phyloP scores from a whole-genome alignment of 2,329 filamentous ascomycete species.

The Teratosphaeria destructans region DNA sequence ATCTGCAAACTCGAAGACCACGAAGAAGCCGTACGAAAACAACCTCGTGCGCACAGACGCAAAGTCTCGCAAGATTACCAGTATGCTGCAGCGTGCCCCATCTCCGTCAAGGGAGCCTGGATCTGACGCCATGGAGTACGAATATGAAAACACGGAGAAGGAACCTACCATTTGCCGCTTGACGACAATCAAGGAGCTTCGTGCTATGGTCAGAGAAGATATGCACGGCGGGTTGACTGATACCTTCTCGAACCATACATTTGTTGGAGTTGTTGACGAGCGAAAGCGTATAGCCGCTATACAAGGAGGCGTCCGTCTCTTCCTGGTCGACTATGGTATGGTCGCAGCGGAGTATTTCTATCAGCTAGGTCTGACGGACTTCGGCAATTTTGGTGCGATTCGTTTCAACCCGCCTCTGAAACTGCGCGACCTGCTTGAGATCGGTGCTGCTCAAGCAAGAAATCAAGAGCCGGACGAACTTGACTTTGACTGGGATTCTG shows the following conservation, averaged over 20 bases:
- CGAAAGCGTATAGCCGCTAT: conserved; percentile 79
- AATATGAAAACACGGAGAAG: conserved; percentile 64
- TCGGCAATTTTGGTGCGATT: conserved; percentile 85
- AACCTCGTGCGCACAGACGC: conserved; percentile 86
- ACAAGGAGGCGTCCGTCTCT: conserved; percentile 85
- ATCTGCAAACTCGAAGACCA: conserved; percentile 3
- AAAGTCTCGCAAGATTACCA: conserved; percentile 84
- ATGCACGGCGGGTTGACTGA: conserved; percentile 83
- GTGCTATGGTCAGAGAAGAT: conserved; percentile 65
- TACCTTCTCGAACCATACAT: conserved; percentile 77
- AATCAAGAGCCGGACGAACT: conserved; percentile 27
- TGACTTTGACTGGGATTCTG: conserved; percentile 55
- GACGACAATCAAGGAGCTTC: conserved; percentile 75
- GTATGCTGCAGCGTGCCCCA: conserved; percentile 58
- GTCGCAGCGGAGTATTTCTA: conserved; percentile 84
- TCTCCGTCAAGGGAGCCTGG: conserved; percentile 22
- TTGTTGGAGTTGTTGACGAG: conserved; percentile 87
- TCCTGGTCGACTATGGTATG: conserved; percentile 85
- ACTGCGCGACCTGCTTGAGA: conserved; percentile 57
- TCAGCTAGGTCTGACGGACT: conserved; percentile 87
- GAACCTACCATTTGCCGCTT: conserved; percentile 62
- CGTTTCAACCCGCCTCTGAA: conserved; percentile 66
- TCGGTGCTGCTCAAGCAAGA: conserved; percentile 61
- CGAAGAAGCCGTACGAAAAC: conserved; percentile 62
- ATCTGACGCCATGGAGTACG: conserved; percentile 38